Conservation (phyloP, 176 grass and related monocot species). For the Thinopyrum elongatum region DNA sequence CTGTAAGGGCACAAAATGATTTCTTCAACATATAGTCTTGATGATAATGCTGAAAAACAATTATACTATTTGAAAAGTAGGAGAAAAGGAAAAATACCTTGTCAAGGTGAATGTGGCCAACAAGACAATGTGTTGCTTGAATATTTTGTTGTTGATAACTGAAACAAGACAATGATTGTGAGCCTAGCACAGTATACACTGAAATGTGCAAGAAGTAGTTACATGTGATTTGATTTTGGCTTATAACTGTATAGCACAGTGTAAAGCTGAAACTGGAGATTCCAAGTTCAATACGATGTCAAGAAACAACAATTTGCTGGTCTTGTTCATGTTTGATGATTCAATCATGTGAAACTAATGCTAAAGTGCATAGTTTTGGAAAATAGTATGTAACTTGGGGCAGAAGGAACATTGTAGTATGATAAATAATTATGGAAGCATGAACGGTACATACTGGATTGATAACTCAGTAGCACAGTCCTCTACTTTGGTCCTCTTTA, state of each 20-base stretch:
- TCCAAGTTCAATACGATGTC: neutral
- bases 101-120: slow-evolving; percentile 68
- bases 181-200: slow-evolving; percentile 19
- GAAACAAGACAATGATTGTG: slow-evolving; percentile 22
- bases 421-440: neutral
- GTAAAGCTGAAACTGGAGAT: neutral
- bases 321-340: neutral
- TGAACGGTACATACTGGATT: slow-evolving; percentile 39
- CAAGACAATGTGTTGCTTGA: slow-evolving; percentile 42
- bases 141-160: slow-evolving; percentile 49
- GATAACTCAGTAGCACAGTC: slow-evolving; percentile 39
- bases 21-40: neutral
- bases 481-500: slow-evolving; percentile 48
- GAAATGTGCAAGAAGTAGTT: neutral
- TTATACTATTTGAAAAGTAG: slow-evolving; percentile 13
- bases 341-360: neutral
- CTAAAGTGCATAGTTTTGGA: neutral
- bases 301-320: neutral
- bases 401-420: neutral
- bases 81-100: slow-evolving; percentile 32
- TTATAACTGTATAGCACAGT: neutral
- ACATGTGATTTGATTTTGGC: neutral
- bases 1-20: slow-evolving; percentile 28
- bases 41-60: slow-evolving; percentile 10
- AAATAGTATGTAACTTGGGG: neutral